phyloP scores from a whole-genome alignment of 768 basidiomycete genomes.

The Sutorius australiensis region DNA sequence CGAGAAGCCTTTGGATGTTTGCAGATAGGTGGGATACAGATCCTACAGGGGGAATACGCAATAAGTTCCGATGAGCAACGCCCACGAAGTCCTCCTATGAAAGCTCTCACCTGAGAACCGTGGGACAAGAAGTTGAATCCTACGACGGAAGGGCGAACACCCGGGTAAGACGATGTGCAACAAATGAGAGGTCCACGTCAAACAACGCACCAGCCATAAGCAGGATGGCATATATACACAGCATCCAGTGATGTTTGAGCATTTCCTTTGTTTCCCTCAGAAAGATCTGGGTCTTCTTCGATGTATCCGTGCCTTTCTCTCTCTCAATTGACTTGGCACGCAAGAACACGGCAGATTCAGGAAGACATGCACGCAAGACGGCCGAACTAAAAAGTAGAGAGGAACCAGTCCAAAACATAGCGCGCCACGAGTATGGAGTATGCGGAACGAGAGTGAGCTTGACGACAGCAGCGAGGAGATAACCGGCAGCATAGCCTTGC shows the following conservation, averaged over 20 bases:
- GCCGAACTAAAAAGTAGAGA: conserved; percentile 73
- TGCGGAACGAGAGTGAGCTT: conserved; percentile 58
- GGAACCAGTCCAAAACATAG: conserved; percentile 77
- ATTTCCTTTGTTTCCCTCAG: conserved; percentile 67
- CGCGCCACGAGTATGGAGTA: conserved; percentile 53
- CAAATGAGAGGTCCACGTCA: background rate
- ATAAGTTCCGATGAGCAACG: background rate
- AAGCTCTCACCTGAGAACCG: conserved; percentile 51
- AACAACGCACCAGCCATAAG: conserved; percentile 59
- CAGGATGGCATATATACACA: conserved; percentile 79
- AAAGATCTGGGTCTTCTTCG: conserved; percentile 66
- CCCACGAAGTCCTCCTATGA: background rate
- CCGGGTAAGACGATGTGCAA: background rate
- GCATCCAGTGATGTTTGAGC: conserved; percentile 77
- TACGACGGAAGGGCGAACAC: conserved; percentile 14
- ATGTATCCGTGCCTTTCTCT: conserved; percentile 32
- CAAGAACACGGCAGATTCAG: conserved; percentile 77
- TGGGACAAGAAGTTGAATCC: conserved; percentile 79
- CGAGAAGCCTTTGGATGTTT: conserved; percentile 57
- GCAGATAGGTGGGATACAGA: conserved; percentile 77
- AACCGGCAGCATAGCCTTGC: conserved; percentile 90
- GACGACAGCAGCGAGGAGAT: conserved; percentile 79
- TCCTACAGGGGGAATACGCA: conserved; percentile 37
- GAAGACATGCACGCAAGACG: conserved; percentile 58
- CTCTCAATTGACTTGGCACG: conserved; percentile 54